Percentiles rank a stretch among this genome's conserved stretches.
These are phyloP conservation scores for Aspergillus heteromorphus DNA, from an alignment of 495 filamentous ascomycete species.

Conservation along the genomic window DNA sequence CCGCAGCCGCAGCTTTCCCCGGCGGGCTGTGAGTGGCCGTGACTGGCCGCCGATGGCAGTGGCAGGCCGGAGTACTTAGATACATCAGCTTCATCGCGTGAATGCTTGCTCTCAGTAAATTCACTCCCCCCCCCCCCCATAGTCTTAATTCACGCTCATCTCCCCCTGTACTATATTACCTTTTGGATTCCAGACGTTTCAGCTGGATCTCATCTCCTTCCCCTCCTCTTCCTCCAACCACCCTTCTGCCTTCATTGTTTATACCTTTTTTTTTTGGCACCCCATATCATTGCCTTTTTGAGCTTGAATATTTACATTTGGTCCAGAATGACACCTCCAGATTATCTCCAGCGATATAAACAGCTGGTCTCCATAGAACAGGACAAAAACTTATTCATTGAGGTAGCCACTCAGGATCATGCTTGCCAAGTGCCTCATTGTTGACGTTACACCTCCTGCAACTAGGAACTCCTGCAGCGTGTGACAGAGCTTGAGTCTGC, in stretches of 20 bases:
- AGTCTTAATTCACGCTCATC: not conserved
- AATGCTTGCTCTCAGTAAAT: too few relatives aligned
- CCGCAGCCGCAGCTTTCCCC: conserved; percentile 2
- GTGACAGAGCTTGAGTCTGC: conserved; percentile 42
- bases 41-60: not conserved
- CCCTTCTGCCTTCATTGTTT: too few relatives aligned
- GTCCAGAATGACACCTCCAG: conserved; percentile 27
- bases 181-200: not conserved
- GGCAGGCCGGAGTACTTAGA: too few relatives aligned
- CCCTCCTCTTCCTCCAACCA: not conserved
- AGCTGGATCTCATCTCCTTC: not conserved
- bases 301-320: not conserved
- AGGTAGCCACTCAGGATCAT: conserved; percentile 29
- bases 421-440: not conserved
- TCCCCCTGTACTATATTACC: too few relatives aligned
- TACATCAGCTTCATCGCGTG: too few relatives aligned
- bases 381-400: conserved; percentile 49
- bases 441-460: conserved; percentile 7
- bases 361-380: conserved; percentile 42
- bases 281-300: too few relatives aligned
- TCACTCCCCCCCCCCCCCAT: too few relatives aligned
- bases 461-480: conserved; percentile 45
- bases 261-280: too few relatives aligned
- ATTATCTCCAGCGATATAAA: conserved; percentile 44
- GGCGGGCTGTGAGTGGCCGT: not conserved